Evolutionary conservation across 805 yeast species (phyloP).

Genomic region (Kodamaea jinghongensis): DNA sequence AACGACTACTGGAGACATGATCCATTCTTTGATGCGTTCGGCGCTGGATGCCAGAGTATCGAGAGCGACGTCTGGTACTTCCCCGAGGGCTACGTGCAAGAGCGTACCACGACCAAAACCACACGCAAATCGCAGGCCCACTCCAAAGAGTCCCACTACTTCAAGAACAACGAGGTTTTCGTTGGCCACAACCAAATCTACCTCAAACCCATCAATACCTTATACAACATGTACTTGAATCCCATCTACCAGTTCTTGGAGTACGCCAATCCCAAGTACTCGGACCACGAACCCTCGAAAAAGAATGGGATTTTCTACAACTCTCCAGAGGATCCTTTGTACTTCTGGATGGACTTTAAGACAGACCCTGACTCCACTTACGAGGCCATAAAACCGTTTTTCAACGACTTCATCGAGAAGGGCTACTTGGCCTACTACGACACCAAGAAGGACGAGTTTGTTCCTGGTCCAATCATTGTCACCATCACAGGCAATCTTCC

Average conservation of each 20-base stretch:
- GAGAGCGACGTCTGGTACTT: slow-evolving; percentile 69
- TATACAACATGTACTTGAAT: slow-evolving; percentile 50
- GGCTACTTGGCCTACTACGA: slow-evolving; percentile 53
- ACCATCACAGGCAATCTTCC: slow-evolving; percentile 70
- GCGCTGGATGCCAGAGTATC: slow-evolving; percentile 53
- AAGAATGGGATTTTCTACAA: slow-evolving; percentile 39
- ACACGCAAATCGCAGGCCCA: slow-evolving; percentile 14
- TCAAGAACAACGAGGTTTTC: slow-evolving; percentile 38
- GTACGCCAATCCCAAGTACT: slow-evolving; percentile 40
- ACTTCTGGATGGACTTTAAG: slow-evolving; percentile 64
- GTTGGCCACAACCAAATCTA: slow-evolving; percentile 61
- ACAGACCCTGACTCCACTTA: slow-evolving; percentile 51
- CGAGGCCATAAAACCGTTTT: slow-evolving; percentile 40
- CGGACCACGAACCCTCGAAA: slow-evolving; percentile 9
- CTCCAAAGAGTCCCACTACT: slow-evolving; percentile 24
- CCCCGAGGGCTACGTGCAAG: slow-evolving; percentile 27
- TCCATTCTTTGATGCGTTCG: slow-evolving; percentile 59
- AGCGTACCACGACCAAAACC: slow-evolving; percentile 25
- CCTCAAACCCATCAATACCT: slow-evolving; percentile 44
- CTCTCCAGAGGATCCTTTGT: slow-evolving; percentile 50
- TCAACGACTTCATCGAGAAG: slow-evolving; percentile 46
- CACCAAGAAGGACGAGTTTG: slow-evolving; percentile 25
- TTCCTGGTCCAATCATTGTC: slow-evolving; percentile 57
- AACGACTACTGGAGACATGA: slow-evolving; percentile 64
- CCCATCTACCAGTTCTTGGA: slow-evolving; percentile 50